Conservation (phyloP, 75 land plant species). For the Pinus albicaulis region DNA sequence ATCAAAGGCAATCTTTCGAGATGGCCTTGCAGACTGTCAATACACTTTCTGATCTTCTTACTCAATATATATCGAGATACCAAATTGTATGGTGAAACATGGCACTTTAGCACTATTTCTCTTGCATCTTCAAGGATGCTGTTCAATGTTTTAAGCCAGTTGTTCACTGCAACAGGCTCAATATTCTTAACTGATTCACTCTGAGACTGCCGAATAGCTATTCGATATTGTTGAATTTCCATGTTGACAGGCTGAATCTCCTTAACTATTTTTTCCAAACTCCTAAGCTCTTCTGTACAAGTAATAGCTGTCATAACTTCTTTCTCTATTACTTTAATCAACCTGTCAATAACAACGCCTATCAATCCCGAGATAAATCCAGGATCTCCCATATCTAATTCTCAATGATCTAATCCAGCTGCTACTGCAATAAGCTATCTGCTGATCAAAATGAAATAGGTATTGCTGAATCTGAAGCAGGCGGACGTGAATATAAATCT, state of each 20-base stretch:
- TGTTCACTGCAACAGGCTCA: neutral
- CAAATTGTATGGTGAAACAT: neutral
- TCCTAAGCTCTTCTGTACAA: neutral
- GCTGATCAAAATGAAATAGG: too few relatives aligned
- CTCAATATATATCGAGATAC: neutral
- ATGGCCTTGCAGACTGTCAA: neutral
- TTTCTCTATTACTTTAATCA: neutral
- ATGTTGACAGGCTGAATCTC: neutral
- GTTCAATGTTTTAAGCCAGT: neutral
- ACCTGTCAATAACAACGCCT: neutral
- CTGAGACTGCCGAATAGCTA: neutral
- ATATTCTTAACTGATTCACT: neutral
- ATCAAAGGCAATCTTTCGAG: neutral
- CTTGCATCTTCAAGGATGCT: neutral
- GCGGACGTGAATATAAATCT: too few relatives aligned
- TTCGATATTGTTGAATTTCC: neutral
- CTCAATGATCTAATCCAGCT: too few relatives aligned
- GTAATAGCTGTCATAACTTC: neutral
- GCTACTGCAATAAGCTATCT: too few relatives aligned
- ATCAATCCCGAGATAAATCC: constrained; percentile 4
- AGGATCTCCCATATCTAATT: neutral
- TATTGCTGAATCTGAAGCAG: too few relatives aligned
- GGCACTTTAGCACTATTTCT: neutral
- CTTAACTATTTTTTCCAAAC: neutral
- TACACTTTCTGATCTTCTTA: neutral